phyloP scores from a whole-genome alignment of 1,139 yeast genomes.

The Meyerozyma athensensis region DNA sequence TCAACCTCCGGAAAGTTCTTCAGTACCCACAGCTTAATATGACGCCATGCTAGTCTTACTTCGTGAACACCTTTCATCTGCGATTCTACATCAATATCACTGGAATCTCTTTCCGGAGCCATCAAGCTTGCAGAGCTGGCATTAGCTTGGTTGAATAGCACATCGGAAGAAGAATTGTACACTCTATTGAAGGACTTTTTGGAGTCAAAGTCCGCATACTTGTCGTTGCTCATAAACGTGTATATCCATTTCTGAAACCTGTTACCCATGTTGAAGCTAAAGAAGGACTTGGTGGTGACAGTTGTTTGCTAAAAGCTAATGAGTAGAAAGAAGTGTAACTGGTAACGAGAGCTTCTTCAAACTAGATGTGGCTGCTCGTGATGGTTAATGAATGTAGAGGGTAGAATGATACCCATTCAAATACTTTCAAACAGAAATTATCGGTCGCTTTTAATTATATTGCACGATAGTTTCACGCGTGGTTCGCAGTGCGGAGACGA shows the following conservation, averaged over 20 bases:
- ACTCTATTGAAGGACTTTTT: constrained; percentile 44
- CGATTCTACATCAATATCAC: constrained; percentile 8
- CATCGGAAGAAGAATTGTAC: constrained; percentile 5
- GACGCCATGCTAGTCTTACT: constrained; percentile 64
- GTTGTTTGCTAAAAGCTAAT: not conserved
- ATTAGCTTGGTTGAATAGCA: constrained; percentile 7
- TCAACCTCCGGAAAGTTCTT: constrained; percentile 52
- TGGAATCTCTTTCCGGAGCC: constrained; percentile 3
- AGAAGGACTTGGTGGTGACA: no score
- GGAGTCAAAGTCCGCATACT: constrained; percentile 63
- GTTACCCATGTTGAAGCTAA: constrained; percentile 27
- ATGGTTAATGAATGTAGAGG: no score
- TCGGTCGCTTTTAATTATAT: not conserved
- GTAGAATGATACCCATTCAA: no score
- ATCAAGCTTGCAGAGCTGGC: constrained; percentile 6
- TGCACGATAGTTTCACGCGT: no score
- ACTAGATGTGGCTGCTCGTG: no score
- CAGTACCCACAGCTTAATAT: constrained; percentile 57
- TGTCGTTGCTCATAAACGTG: constrained; percentile 59
- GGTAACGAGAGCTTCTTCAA: no score
- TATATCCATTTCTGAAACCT: constrained; percentile 53
- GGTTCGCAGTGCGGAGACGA: not conserved
- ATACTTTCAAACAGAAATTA: no score
- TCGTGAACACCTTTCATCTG: constrained; percentile 55
- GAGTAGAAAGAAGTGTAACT: not conserved